These are phyloP conservation scores for Silene coronaria DNA, from an alignment of 179 eudicot species.

Conservation along the genomic window DNA sequence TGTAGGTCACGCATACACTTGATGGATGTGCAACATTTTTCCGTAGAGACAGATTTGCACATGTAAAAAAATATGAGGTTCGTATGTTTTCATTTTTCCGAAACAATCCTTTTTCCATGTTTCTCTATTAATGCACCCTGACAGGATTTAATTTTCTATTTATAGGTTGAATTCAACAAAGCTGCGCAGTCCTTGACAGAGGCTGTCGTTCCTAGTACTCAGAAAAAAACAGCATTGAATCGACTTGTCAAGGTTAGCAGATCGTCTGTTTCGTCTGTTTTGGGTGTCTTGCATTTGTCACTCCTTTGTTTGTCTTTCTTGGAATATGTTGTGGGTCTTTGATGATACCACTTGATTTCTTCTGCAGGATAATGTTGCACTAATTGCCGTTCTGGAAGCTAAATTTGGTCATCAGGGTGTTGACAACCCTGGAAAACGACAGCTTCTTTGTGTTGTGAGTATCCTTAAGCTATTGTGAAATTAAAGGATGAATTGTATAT, in stretches of 20 bases:
- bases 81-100: constrained; percentile 6
- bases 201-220: constrained; percentile 65
- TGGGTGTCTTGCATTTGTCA: constrained; percentile 1
- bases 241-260: constrained; percentile 72
- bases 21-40: constrained; percentile 98
- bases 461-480: not conserved
- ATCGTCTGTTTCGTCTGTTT: constrained; percentile 3
- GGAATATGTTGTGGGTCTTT: not conserved
- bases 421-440: constrained; percentile 83
- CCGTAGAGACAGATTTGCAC: constrained; percentile 86
- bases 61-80: constrained; percentile 97
- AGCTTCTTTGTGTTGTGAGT: constrained; percentile 96
- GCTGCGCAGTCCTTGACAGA: constrained; percentile 97
- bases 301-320: not conserved
- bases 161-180: constrained; percentile 87
- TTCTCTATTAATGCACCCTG: not conserved
- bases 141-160: constrained; percentile 9
- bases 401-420: constrained; percentile 71
- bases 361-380: constrained; percentile 87
- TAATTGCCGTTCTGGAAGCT: constrained; percentile 86
- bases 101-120: not conserved
- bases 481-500: not conserved
- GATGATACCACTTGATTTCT: constrained; percentile 2
- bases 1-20: constrained; percentile 55
- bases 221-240: constrained; percentile 68